Conservation (phyloP, 257 asterid genomes). For the Orobanche coerulescens region DNA sequence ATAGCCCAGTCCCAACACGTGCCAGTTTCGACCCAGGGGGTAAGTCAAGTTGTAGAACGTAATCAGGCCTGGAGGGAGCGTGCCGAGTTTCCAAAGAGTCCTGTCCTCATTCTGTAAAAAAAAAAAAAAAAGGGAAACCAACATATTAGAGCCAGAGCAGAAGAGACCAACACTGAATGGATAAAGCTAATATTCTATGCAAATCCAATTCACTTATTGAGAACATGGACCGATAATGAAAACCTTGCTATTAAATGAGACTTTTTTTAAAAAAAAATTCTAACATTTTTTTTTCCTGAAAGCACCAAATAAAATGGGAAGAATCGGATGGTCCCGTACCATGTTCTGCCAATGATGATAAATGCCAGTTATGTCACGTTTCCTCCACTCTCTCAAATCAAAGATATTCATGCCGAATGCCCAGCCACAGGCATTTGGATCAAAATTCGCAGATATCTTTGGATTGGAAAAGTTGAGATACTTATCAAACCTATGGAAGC, state of each 20-base stretch:
- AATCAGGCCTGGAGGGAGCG: slow-evolving; percentile 87
- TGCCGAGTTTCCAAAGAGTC: slow-evolving; percentile 95
- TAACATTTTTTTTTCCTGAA: neutral
- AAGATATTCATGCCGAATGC: slow-evolving; percentile 94
- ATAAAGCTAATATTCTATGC: slow-evolving; percentile 2
- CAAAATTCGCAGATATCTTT: slow-evolving; percentile 67
- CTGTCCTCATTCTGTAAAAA: slow-evolving; percentile 74
- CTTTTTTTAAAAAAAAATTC: neutral
- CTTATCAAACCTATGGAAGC: slow-evolving; percentile 91
- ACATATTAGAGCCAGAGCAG: slow-evolving; percentile 5
- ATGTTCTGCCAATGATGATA: slow-evolving; percentile 81
- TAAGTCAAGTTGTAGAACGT: slow-evolving; percentile 83
- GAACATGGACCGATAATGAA: no score
- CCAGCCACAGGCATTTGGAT: slow-evolving; percentile 93
- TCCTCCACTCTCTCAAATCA: slow-evolving; percentile 80
- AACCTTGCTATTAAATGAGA: no score
- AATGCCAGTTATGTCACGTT: slow-evolving; percentile 84
- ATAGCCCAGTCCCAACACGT: slow-evolving; percentile 91
- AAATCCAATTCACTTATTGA: neutral
- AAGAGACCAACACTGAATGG: neutral
- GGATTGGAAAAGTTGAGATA: slow-evolving; percentile 90
- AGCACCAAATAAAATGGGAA: slow-evolving; percentile 6
- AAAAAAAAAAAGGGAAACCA: neutral
- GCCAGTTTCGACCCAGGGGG: slow-evolving; percentile 89
- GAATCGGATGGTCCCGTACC: slow-evolving; percentile 40